These are phyloP conservation scores for Kandelia obovata DNA, from an alignment of 345 rosid species.

Conservation along the genomic window DNA sequence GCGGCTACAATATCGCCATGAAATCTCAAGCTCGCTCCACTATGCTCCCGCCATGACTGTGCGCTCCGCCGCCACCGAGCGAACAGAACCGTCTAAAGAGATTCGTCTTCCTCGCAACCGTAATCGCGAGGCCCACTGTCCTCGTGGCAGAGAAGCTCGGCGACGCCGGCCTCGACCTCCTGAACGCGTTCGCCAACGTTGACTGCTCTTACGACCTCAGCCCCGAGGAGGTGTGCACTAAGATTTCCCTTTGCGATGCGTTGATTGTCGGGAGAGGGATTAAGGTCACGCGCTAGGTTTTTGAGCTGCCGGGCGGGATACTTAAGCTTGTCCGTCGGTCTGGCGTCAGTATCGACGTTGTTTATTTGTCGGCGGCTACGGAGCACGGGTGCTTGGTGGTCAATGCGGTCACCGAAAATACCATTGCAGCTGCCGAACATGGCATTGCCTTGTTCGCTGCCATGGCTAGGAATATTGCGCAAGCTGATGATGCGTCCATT, in stretches of 20 bases:
- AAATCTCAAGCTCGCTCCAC: conserved; percentile 10
- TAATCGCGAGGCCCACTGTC: conserved; percentile 19
- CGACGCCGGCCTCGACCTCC: conserved; percentile 19
- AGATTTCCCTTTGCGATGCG: conserved; percentile 21
- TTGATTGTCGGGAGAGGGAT: conserved; percentile 22
- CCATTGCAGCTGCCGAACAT: conserved; percentile 25
- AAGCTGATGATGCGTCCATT: conserved; percentile 19
- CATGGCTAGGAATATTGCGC: conserved; percentile 20
- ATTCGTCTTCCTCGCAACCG: conserved; percentile 10
- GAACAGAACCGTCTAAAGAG: neutral
- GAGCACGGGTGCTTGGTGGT: conserved; percentile 23
- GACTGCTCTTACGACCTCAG: conserved; percentile 28
- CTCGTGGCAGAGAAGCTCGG: conserved; percentile 25
- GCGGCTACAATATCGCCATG: conserved; percentile 4
- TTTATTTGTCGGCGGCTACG: conserved; percentile 18
- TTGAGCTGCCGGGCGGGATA: conserved; percentile 15
- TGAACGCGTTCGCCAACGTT: conserved; percentile 20
- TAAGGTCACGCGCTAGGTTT: conserved; percentile 18
- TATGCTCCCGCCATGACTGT: neutral
- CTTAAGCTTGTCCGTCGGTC: conserved; percentile 22
- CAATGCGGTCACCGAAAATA: conserved; percentile 18
- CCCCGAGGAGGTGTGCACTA: conserved; percentile 20
- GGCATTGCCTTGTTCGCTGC: conserved; percentile 18
- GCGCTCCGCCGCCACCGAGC: neutral
- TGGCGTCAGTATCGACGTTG: conserved; percentile 22